Conservation (phyloP, 169 alveolate species). For the Plasmodium sp. region DNA sequence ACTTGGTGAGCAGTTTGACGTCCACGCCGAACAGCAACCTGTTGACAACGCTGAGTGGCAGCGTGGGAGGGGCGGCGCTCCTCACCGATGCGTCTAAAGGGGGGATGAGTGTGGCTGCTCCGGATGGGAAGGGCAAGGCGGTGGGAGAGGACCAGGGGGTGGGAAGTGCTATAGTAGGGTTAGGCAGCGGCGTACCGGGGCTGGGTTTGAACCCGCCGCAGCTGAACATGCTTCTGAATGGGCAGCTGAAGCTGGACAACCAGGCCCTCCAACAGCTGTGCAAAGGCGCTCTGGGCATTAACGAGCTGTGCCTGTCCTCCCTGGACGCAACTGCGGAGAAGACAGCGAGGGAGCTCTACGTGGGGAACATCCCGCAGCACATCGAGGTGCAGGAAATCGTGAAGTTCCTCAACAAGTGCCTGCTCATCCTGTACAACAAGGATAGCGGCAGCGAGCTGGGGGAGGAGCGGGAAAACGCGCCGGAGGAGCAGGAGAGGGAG, state of each 20-base stretch:
- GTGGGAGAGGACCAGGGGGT: not conserved
- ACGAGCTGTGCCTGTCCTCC: slow-evolving; percentile 15
- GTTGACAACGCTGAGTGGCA: not conserved
- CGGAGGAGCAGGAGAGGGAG: not conserved
- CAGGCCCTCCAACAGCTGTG: slow-evolving; percentile 17
- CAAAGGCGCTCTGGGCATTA: slow-evolving; percentile 12
- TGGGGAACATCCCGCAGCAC: slow-evolving; percentile 87
- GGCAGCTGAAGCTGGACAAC: slow-evolving; percentile 3
- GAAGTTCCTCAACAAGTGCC: slow-evolving; percentile 83
- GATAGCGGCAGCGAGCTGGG: slow-evolving; percentile 1
- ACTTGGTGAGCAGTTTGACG: not conserved
- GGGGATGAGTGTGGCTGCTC: not conserved
- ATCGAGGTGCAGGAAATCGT: slow-evolving; percentile 82
- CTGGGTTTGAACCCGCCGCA: slow-evolving; percentile 5
- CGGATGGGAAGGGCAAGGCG: not conserved
- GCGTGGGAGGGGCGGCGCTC: not conserved
- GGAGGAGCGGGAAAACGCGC: not conserved
- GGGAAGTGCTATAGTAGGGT: not conserved
- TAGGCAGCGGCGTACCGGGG: not conserved
- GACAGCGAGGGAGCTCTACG: slow-evolving; percentile 86
- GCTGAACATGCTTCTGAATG: slow-evolving; percentile 27
- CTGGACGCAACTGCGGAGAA: slow-evolving; percentile 71
- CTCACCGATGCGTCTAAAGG: not conserved
- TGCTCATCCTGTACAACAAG: slow-evolving; percentile 84
- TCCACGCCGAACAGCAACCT: not conserved